Evolutionary conservation across 2,329 filamentous ascomycete species (phyloP).

Genomic region (Fusarium beomiforme): DNA sequence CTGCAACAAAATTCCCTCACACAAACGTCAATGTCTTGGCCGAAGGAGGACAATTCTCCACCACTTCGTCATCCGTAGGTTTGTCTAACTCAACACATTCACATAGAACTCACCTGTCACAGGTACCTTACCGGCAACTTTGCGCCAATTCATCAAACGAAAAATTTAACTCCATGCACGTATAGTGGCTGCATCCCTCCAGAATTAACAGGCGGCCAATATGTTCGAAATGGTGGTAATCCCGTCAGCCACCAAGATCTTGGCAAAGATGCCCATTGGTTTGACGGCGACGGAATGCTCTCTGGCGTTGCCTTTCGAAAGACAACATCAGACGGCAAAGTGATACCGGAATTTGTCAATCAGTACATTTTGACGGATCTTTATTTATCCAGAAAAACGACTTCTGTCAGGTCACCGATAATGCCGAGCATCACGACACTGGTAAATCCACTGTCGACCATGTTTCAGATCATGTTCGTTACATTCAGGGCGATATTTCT

Average conservation of each 20-base stretch:
- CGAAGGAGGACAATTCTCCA: not conserved
- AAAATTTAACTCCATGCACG: slow-evolving; percentile 65
- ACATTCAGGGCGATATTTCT: slow-evolving; percentile 25
- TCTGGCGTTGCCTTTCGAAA: slow-evolving; percentile 69
- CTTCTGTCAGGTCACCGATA: slow-evolving; percentile 63
- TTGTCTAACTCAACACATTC: not conserved
- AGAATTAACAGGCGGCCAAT: slow-evolving; percentile 75
- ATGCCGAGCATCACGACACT: slow-evolving; percentile 75
- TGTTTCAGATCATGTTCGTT: not conserved
- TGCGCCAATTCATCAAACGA: slow-evolving; percentile 68
- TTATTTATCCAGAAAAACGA: slow-evolving; percentile 62
- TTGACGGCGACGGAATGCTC: slow-evolving; percentile 80
- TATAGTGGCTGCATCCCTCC: slow-evolving; percentile 68
- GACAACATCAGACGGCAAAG: slow-evolving; percentile 45
- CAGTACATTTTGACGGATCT: slow-evolving; percentile 76
- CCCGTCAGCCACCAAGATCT: slow-evolving; percentile 70
- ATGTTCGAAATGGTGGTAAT: slow-evolving; percentile 78
- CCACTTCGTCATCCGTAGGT: slow-evolving; percentile 25
- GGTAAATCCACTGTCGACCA: slow-evolving; percentile 59
- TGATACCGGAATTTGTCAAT: slow-evolving; percentile 73
- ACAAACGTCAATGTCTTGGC: not conserved
- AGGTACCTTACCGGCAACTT: slow-evolving; percentile 76
- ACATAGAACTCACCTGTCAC: slow-evolving; percentile 27
- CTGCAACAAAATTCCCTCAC: not conserved
- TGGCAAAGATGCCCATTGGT: slow-evolving; percentile 75